phyloP scores from a whole-genome alignment of 2,329 filamentous ascomycete genomes.

The Apiospora arundinis region DNA sequence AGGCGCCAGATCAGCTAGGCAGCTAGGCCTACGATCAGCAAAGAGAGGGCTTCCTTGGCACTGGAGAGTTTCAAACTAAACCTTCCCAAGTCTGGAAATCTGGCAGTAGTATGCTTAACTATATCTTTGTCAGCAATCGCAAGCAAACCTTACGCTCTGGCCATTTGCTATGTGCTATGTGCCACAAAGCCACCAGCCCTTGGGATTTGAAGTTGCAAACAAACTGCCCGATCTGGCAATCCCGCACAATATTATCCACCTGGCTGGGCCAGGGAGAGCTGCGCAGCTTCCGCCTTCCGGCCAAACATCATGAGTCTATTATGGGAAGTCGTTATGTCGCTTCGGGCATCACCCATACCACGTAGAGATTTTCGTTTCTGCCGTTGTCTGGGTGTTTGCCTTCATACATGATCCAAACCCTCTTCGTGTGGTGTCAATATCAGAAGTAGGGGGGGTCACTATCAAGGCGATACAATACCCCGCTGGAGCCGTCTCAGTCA shows the following conservation, averaged over 20 bases:
- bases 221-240: not conserved
- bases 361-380: not conserved
- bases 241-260: not conserved
- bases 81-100: not conserved
- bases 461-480: not conserved
- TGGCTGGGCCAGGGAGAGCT: not conserved
- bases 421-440: not conserved
- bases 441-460: not conserved
- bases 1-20: not conserved
- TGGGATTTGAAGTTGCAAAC: not conserved
- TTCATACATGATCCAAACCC: constrained; percentile 8
- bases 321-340: not conserved
- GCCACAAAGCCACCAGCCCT: not conserved
- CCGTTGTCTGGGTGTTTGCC: not conserved
- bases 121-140: constrained; percentile 7
- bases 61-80: constrained; percentile 8
- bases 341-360: not conserved
- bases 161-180: not conserved
- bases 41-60: not conserved
- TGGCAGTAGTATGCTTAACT: constrained; percentile 9
- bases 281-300: not conserved
- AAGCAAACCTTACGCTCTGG: not conserved
- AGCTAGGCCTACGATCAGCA: not conserved
- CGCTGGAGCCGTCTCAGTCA: constrained; percentile 1
- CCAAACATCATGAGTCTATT: not conserved